Evolutionary conservation across 176 grass and related monocot species (phyloP).

Genomic region (Oryza brachyantha): DNA sequence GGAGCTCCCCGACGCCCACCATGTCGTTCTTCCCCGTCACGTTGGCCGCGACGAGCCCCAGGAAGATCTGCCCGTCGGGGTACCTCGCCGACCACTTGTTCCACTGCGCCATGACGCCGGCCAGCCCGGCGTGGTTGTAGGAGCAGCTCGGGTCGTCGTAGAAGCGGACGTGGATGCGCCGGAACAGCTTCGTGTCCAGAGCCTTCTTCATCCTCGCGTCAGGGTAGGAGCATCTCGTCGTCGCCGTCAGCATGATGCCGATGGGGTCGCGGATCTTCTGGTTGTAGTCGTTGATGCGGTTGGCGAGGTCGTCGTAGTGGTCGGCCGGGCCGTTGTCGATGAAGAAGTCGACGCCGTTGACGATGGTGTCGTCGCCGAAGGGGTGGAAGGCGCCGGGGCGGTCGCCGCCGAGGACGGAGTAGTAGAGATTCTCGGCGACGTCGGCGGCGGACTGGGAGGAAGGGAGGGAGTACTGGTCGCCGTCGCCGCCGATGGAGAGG

Average conservation of each 20-base stretch:
- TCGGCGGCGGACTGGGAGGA: not conserved
- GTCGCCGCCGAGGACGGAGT: not conserved
- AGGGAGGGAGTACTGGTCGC: not conserved
- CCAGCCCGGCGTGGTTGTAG: not conserved
- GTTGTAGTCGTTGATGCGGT: not conserved
- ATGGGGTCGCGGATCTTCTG: not conserved
- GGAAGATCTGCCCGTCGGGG: not conserved
- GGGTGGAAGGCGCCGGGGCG: not conserved
- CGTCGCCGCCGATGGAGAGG: slow-evolving; percentile 27
- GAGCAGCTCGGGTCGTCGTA: slow-evolving; percentile 15
- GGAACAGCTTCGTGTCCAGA: slow-evolving; percentile 7
- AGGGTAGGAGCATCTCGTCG: slow-evolving; percentile 23
- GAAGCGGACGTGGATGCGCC: slow-evolving; percentile 6
- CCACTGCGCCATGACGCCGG: slow-evolving; percentile 1
- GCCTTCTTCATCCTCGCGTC: not conserved
- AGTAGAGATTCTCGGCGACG: not conserved
- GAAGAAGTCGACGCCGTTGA: slow-evolving; percentile 27
- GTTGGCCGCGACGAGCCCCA: not conserved
- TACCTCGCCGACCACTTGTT: not conserved
- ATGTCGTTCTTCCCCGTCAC: not conserved
- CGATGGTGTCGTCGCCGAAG: slow-evolving; percentile 12
- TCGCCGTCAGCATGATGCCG: not conserved
- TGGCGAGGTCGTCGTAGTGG: slow-evolving; percentile 24
- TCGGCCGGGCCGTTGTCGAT: not conserved
- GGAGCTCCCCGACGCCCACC: not conserved